These are phyloP conservation scores for Crithidia mellificae DNA, from an alignment of 208 protist genomes.

Conservation along the genomic window DNA sequence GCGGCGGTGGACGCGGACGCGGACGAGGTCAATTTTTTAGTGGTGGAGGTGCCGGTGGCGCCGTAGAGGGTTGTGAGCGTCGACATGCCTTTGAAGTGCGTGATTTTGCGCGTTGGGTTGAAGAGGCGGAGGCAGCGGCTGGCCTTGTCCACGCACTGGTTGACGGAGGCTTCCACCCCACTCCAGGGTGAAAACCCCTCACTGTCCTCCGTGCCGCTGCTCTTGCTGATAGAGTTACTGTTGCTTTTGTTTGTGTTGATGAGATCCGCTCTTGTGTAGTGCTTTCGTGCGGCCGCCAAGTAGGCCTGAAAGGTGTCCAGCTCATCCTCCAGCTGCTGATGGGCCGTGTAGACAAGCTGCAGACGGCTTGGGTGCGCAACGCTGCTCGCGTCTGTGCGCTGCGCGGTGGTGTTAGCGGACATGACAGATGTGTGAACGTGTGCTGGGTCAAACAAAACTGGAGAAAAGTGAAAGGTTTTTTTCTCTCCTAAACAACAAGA, in stretches of 20 bases:
- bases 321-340: slow-evolving; percentile 41
- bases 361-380: slow-evolving; percentile 14
- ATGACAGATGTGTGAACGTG: slow-evolving; percentile 1
- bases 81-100: slow-evolving; percentile 43
- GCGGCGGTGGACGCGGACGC: too few relatives aligned
- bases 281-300: slow-evolving; percentile 13
- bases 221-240: not conserved
- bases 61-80: slow-evolving; percentile 60
- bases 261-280: not conserved
- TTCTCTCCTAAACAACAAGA: too few relatives aligned
- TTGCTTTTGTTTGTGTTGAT: not conserved
- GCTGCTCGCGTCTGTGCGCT: slow-evolving; percentile 12
- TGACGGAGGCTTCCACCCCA: slow-evolving; percentile 31
- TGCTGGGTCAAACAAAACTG: too few relatives aligned
- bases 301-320: slow-evolving; percentile 28
- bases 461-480: too few relatives aligned
- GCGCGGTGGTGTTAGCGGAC: slow-evolving; percentile 3
- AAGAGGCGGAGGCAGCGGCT: slow-evolving; percentile 73
- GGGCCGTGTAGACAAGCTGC: slow-evolving; percentile 31
- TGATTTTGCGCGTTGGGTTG: slow-evolving; percentile 31
- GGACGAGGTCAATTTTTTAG: too few relatives aligned
- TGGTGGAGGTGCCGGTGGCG: slow-evolving; percentile 11
- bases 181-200: slow-evolving; percentile 46
- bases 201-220: not conserved
- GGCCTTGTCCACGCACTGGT: slow-evolving; percentile 30